Percentiles rank a stretch among this genome's conserved stretches.
Evolutionary conservation across 371 early-diverging fungal species (phyloP).

Genomic region (Rhizopus stolonifer): DNA sequence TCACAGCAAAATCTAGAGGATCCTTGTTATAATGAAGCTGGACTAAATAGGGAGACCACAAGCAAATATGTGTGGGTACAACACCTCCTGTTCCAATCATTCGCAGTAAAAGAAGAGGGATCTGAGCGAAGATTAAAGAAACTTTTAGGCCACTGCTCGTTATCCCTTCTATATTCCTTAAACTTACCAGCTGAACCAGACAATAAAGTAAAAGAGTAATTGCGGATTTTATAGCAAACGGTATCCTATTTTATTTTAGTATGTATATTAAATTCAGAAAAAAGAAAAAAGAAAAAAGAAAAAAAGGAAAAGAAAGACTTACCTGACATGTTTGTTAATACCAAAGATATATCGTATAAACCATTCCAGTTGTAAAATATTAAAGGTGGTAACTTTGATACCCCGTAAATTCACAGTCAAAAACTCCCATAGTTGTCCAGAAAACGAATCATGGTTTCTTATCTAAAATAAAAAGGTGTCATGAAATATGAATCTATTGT

Average conservation of each 20-base stretch:
- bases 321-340: constrained; percentile 30
- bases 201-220: constrained; percentile 38
- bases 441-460: neutral
- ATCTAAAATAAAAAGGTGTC: neutral
- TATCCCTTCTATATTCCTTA: no score
- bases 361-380: neutral
- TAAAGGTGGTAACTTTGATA: neutral
- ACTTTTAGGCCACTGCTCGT: no score
- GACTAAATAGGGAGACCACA: constrained; percentile 40
- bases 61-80: constrained; percentile 39
- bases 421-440: neutral
- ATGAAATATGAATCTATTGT: neutral
- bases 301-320: constrained; percentile 6
- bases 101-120: constrained; percentile 40
- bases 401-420: neutral
- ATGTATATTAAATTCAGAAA: neutral
- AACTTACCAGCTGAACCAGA: constrained; percentile 40
- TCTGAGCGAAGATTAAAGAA: constrained; percentile 14
- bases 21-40: constrained; percentile 38
- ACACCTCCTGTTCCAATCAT: constrained; percentile 47
- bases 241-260: constrained; percentile 27
- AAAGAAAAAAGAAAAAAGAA: no score
- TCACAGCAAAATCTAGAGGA: constrained; percentile 36
- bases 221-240: constrained; percentile 41
- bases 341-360: constrained; percentile 23